phyloP scores from a whole-genome alignment of 1,284 basidiomycete species.

The Cutaneotrichosporon mucoides region DNA sequence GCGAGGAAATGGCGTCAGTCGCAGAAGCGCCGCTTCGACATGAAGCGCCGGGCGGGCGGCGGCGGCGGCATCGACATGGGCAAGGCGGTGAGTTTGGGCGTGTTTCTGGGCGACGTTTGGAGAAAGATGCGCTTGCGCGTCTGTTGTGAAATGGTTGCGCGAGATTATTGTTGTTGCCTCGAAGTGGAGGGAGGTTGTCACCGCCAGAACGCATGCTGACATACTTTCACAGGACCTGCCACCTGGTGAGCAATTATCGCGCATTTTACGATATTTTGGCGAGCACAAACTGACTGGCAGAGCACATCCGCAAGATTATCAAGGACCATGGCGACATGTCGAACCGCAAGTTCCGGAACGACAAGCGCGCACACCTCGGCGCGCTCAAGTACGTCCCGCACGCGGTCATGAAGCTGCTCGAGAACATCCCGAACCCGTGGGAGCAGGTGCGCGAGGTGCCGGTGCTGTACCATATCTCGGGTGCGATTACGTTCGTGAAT shows the following conservation, averaged over 20 bases:
- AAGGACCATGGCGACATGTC: constrained; percentile 98
- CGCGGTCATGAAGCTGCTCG: constrained; percentile 97
- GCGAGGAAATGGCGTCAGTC: constrained; percentile 48
- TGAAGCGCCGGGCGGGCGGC: constrained; percentile 47
- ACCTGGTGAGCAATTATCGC: constrained; percentile 25
- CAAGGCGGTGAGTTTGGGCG: constrained; percentile 41
- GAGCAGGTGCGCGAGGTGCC: constrained; percentile 98
- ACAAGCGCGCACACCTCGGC: constrained; percentile 97
- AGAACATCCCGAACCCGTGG: constrained; percentile 99
- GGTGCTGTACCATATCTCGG: constrained; percentile 97
- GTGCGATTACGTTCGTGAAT: constrained; percentile 99
- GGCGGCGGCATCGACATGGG: constrained; percentile 50
- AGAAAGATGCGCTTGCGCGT: too few relatives aligned
- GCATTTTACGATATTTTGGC: too few relatives aligned
- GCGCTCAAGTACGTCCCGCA: constrained; percentile 99
- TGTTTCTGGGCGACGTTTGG: too few relatives aligned
- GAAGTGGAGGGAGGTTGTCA: constrained; percentile 1
- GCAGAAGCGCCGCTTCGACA: constrained; percentile 46
- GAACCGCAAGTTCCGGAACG: constrained; percentile 92
- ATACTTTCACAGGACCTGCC: constrained; percentile 38
- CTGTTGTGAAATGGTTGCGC: background rate
- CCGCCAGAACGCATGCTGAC: constrained; percentile 9
- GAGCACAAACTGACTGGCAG: constrained; percentile 49
- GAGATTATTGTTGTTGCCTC: background rate
- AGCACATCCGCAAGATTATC: constrained; percentile 96